Base-by-base conservation (phyloP, 768 basidiomycete genomes). In the Rhodotorula graminis region DNA sequence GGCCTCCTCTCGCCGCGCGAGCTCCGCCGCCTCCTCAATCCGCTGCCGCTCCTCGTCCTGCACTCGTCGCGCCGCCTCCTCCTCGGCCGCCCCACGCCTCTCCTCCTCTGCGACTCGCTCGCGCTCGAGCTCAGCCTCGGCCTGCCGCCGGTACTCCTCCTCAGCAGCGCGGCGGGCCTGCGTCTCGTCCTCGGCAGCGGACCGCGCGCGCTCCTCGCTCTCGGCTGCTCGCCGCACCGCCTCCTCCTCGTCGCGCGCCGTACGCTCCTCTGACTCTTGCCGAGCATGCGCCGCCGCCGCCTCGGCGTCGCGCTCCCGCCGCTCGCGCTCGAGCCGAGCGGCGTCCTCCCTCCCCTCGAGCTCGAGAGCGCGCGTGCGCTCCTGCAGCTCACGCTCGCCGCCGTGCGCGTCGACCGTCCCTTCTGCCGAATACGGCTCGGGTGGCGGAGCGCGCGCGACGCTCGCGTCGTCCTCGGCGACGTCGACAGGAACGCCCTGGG, bases 141-240 rank as follows among this genome's bases (percentile, higher is more conserved):
- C 72, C 60, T 74, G 75, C 23, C 76, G 77, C 3, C 53, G 56
- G 11, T 46, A n/a, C 61, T 65, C 65, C 15, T 33, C 55, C n/a
- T 44, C 65, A 31, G 78, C 78, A 57, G 78, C 77, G 67, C 8
- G 31, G 12, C 47, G n/a, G 33, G 33, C 19, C 8, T 11, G 37
- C 6, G 77, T 64, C 63, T 72, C 60, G 27, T 72, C 72, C 52
- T 66, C 25, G 74, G 47, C 78, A 60, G 78, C 78, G 66, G 8
- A 25, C 29, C n/a, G n/a, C 33, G 31, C n/a, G 15, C 15, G 37
- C 33, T 78, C 65, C 61, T 73, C 57, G 19, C 72, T 74, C 52
- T 66, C 76, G 46, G 69, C 57, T 37, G 47, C n/a, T 57, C 44
- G 23, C 44, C 14, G 21, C 31, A 29, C 11, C 15, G 19, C 47